These are phyloP conservation scores for Annona squamosa DNA, from an alignment of 164 flowering plant species.

Conservation along the genomic window DNA sequence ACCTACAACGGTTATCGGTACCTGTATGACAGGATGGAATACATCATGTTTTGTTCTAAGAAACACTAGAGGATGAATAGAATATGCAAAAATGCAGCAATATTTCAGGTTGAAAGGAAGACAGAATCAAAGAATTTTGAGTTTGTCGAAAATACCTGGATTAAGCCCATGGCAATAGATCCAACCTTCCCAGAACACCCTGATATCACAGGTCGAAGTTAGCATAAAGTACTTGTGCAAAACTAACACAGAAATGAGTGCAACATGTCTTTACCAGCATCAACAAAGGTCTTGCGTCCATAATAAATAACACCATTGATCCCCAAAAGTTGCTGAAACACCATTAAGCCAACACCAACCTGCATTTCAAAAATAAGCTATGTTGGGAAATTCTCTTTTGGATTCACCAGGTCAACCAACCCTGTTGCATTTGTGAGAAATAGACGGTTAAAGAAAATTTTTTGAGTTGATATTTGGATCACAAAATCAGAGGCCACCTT, in stretches of 20 bases:
- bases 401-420: too few relatives aligned
- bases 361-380: slow-evolving; percentile 18
- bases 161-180: slow-evolving; percentile 30
- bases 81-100: too few relatives aligned
- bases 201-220: slow-evolving; percentile 10
- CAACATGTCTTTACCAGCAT: slow-evolving; percentile 42
- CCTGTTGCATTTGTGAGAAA: too few relatives aligned
- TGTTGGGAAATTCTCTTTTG: too few relatives aligned
- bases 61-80: too few relatives aligned
- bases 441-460: too few relatives aligned
- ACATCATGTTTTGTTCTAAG: too few relatives aligned
- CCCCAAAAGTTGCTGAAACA: slow-evolving; percentile 81
- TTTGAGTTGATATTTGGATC: too few relatives aligned
- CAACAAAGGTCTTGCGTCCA: slow-evolving; percentile 51
- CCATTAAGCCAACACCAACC: slow-evolving; percentile 86
- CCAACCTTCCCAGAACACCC: slow-evolving; percentile 48
- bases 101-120: too few relatives aligned
- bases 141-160: slow-evolving; percentile 31
- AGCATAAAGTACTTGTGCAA: too few relatives aligned
- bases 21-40: slow-evolving; percentile 27
- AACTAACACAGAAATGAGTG: neutral
- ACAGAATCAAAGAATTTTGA: too few relatives aligned
- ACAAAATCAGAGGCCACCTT: too few relatives aligned
- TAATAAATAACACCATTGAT: slow-evolving; percentile 71
- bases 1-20: slow-evolving; percentile 54